Percentiles rank a stretch among this genome's conserved stretches.
Conservation (phyloP, 2,329 filamentous ascomycete species). For the Apiospora malaysiana region DNA sequence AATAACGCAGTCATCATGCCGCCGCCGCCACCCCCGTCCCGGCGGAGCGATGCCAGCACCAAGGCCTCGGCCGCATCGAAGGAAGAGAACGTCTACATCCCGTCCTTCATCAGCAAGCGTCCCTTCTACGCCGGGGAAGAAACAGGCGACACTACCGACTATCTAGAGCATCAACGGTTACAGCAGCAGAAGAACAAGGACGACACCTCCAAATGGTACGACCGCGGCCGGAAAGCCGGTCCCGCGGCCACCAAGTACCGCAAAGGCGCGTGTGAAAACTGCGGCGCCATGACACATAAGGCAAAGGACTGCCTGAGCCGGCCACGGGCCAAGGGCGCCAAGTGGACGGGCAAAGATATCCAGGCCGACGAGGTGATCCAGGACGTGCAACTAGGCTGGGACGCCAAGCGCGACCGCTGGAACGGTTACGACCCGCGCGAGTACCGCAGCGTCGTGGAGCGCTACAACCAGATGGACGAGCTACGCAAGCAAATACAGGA, state of each 20-base stretch:
- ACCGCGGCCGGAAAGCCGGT: slow-evolving; percentile 82
- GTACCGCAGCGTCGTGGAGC: slow-evolving; percentile 85
- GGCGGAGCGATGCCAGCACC: slow-evolving; percentile 38
- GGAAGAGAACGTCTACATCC: slow-evolving; percentile 98
- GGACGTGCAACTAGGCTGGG: slow-evolving; percentile 88
- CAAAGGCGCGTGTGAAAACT: slow-evolving; percentile 98
- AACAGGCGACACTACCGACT: slow-evolving; percentile 77
- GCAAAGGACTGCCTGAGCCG: slow-evolving; percentile 90
- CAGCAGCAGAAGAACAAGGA: slow-evolving; percentile 69
- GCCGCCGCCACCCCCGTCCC: slow-evolving; percentile 43
- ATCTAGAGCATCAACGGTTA: slow-evolving; percentile 94
- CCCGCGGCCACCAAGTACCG: slow-evolving; percentile 95
- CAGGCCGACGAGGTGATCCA: slow-evolving; percentile 89
- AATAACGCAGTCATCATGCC: slow-evolving; percentile 43
- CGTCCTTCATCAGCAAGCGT: slow-evolving; percentile 95
- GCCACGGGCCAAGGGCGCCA: slow-evolving; percentile 86
- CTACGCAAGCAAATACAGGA: slow-evolving; percentile 53
- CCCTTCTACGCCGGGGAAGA: slow-evolving; percentile 92
- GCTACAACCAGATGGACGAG: slow-evolving; percentile 86
- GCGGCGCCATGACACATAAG: slow-evolving; percentile 95
- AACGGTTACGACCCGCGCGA: slow-evolving; percentile 94
- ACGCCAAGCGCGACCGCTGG: slow-evolving; percentile 97
- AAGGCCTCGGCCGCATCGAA: slow-evolving; percentile 61
- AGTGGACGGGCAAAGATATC: slow-evolving; percentile 91
- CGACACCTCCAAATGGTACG: slow-evolving; percentile 83